Evolutionary conservation across 805 yeast species (phyloP).

Genomic region (Clavispora phyllophila): DNA sequence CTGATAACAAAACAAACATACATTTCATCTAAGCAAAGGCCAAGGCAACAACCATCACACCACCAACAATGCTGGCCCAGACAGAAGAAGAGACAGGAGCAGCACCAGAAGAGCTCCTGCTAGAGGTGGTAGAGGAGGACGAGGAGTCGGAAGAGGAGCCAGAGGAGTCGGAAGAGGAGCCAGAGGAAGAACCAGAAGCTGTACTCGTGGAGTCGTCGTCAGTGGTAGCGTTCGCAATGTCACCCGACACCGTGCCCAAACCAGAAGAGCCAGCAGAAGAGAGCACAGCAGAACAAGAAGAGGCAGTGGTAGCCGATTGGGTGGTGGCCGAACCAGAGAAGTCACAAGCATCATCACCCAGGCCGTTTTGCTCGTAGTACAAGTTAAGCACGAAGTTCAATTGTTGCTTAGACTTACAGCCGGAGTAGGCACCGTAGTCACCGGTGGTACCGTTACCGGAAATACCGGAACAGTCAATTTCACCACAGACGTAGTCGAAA

Average conservation of each 20-base stretch:
- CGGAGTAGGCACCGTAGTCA: constrained; percentile 38
- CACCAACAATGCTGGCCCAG: constrained; percentile 20
- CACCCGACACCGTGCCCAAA: constrained; percentile 45
- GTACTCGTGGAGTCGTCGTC: constrained; percentile 9
- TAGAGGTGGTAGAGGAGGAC: constrained; percentile 13
- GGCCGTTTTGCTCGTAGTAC: constrained; percentile 40
- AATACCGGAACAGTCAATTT: constrained; percentile 34
- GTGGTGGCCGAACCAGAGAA: constrained; percentile 51
- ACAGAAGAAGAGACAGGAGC: constrained; percentile 14
- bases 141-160: constrained; percentile 7
- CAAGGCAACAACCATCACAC: constrained; percentile 23
- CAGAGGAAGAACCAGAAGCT: constrained; percentile 34
- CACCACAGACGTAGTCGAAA: constrained; percentile 29
- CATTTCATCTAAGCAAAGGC: constrained; percentile 10
- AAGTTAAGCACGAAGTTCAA: constrained; percentile 35
- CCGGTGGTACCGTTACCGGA: constrained; percentile 35
- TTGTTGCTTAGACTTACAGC: constrained; percentile 31
- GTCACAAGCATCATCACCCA: constrained; percentile 50
- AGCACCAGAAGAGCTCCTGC: constrained; percentile 18
- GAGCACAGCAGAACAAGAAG: constrained; percentile 53
- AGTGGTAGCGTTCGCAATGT: constrained; percentile 18
- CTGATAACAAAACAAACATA: background rate
- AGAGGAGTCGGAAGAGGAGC: constrained; percentile 8
- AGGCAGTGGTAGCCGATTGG: constrained; percentile 43
- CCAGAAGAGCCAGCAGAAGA: constrained; percentile 69